Conservation (phyloP, 2,329 filamentous ascomycete genomes). For the Magnaporthiopsis rhizophila region DNA sequence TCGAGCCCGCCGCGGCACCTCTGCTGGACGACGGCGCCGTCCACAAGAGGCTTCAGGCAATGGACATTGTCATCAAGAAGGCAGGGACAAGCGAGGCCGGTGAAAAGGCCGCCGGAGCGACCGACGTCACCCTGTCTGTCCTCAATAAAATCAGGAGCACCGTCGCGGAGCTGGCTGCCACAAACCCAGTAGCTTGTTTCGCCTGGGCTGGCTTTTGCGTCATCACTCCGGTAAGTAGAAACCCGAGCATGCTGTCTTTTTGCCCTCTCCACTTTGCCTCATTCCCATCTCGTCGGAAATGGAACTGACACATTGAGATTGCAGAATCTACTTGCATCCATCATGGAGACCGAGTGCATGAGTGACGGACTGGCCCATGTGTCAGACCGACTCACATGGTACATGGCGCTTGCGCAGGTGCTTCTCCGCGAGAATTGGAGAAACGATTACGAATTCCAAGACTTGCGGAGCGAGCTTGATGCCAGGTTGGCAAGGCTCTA, state of each 20-base stretch:
- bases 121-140: neutral
- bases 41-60: neutral
- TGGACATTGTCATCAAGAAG: neutral
- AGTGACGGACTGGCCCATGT: neutral
- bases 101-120: neutral
- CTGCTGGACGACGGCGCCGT: neutral
- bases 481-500: no score
- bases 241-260: neutral
- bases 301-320: neutral
- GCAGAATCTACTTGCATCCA: neutral
- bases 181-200: neutral
- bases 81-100: neutral
- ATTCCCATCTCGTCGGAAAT: no score
- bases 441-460: neutral
- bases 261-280: no score
- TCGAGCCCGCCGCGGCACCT: neutral
- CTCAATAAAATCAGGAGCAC: neutral
- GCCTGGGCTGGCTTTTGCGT: constrained; percentile 4
- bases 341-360: neutral
- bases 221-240: neutral
- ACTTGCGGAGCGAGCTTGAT: neutral
- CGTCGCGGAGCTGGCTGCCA: neutral
- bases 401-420: neutral
- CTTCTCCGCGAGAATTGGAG: constrained; percentile 1
- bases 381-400: constrained; percentile 1